Evolutionary conservation across 1,284 basidiomycete species (phyloP).

Genomic region (Naganishia cerealis): DNA sequence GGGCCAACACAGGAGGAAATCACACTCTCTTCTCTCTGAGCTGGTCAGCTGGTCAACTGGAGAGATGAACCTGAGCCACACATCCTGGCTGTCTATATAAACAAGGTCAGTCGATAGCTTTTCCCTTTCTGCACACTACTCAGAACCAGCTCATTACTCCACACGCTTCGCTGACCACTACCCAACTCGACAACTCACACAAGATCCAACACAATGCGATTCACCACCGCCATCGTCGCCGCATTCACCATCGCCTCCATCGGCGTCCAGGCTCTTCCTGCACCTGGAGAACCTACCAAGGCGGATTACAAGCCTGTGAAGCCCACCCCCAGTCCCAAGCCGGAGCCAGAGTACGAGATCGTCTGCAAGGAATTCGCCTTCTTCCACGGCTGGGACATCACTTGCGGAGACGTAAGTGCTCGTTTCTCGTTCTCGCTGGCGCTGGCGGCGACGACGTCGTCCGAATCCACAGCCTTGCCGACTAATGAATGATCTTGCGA

Average conservation of each 20-base stretch:
- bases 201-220: neutral
- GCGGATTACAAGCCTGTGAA: neutral
- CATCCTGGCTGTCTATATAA: neutral
- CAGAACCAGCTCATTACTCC: neutral
- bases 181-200: neutral
- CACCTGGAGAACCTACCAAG: slow-evolving; percentile 1
- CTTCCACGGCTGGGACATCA: slow-evolving; percentile 18
- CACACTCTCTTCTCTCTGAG: no score
- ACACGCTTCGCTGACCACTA: neutral
- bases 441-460: neutral
- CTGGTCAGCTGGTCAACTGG: neutral
- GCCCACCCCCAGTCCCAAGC: neutral
- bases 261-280: neutral
- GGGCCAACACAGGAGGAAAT: no score
- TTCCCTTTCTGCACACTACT: neutral
- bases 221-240: slow-evolving; percentile 11
- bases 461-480: neutral
- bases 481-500: neutral
- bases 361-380: slow-evolving; percentile 11
- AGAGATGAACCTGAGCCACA: neutral
- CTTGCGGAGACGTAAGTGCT: slow-evolving; percentile 10
- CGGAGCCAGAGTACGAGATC: neutral
- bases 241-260: slow-evolving; percentile 8
- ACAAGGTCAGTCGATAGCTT: no score
- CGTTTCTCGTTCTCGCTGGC: neutral